Percentiles rank a stretch among this genome's conserved stretches.
phyloP scores from a whole-genome alignment of 805 yeast species.

The Metschnikowia sp. region DNA sequence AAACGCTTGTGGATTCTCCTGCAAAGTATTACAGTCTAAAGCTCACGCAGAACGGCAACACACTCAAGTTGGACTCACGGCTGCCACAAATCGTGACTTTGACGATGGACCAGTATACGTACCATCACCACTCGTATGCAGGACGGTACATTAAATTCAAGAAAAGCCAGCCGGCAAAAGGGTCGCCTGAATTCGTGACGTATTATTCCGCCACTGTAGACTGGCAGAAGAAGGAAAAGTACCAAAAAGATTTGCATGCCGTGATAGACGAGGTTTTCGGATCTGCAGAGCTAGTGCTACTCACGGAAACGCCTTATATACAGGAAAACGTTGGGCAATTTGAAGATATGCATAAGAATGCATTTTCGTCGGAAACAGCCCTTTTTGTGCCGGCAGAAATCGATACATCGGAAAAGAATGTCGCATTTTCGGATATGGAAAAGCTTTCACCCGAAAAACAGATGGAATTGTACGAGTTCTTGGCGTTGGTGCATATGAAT shows the following conservation, averaged over 20 bases:
- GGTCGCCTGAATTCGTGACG: conserved; percentile 5
- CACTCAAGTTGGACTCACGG: conserved; percentile 3
- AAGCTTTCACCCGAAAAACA: background rate
- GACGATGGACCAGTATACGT: conserved; percentile 11
- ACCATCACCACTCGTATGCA: conserved; percentile 13
- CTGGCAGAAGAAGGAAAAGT: background rate
- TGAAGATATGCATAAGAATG: background rate
- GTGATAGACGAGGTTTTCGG: conserved; percentile 9
- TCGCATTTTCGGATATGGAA: background rate
- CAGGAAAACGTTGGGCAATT: background rate
- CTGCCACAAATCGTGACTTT: background rate
- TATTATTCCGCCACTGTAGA: conserved; percentile 1
- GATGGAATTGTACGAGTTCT: conserved; percentile 13
- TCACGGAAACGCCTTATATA: background rate
- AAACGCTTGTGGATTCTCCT: background rate
- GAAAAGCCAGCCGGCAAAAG: conserved; percentile 12
- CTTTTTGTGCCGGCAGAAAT: no score
- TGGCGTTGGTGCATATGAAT: conserved; percentile 15
- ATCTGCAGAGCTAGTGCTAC: background rate
- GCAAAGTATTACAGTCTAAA: conserved; percentile 2
- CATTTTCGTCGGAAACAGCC: background rate
- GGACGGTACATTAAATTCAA: conserved; percentile 13
- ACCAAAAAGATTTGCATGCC: conserved; percentile 9
- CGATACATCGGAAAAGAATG: no score
- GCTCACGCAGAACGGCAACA: conserved; percentile 1